These are phyloP conservation scores for Voacanga thouarsii DNA, from an alignment of 257 asterid genomes.

Conservation along the genomic window DNA sequence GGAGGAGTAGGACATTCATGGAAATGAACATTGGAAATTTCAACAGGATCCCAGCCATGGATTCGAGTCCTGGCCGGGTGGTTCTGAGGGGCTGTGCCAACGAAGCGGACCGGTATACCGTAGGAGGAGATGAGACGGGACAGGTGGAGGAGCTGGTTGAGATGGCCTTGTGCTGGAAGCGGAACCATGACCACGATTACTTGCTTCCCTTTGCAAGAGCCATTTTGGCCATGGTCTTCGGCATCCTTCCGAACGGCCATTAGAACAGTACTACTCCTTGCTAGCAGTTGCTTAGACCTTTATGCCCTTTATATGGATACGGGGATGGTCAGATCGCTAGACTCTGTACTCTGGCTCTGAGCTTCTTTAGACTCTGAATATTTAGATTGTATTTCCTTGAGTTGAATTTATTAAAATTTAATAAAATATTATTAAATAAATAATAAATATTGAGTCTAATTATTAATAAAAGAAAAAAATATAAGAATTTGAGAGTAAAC, in stretches of 20 bases:
- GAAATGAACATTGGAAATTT: conserved; percentile 41
- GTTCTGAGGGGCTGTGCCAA: conserved; percentile 50
- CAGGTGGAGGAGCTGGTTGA: conserved; percentile 49
- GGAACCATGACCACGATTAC: conserved; percentile 59
- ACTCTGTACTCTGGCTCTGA: too few species aligned
- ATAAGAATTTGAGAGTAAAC: too few species aligned
- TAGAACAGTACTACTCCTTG: background rate
- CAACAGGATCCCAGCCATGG: conserved; percentile 43
- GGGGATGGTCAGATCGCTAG: too few species aligned
- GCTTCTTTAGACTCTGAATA: too few species aligned
- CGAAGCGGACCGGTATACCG: conserved; percentile 40
- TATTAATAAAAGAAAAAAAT: too few species aligned
- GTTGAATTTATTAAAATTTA: too few species aligned
- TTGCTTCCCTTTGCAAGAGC: background rate
- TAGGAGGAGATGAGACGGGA: conserved; percentile 44
- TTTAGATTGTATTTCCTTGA: too few species aligned
- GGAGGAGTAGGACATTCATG: conserved; percentile 29
- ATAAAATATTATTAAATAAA: too few species aligned
- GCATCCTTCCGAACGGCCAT: background rate
- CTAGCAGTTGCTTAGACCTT: background rate
- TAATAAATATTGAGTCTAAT: too few species aligned
- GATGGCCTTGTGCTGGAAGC: conserved; percentile 73
- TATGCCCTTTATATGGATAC: too few species aligned
- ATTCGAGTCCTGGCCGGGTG: conserved; percentile 50
- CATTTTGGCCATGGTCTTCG: background rate